Evolutionary conservation across 805 yeast genomes (phyloP).

Genomic region (Hanseniaspora guilliermondii): DNA sequence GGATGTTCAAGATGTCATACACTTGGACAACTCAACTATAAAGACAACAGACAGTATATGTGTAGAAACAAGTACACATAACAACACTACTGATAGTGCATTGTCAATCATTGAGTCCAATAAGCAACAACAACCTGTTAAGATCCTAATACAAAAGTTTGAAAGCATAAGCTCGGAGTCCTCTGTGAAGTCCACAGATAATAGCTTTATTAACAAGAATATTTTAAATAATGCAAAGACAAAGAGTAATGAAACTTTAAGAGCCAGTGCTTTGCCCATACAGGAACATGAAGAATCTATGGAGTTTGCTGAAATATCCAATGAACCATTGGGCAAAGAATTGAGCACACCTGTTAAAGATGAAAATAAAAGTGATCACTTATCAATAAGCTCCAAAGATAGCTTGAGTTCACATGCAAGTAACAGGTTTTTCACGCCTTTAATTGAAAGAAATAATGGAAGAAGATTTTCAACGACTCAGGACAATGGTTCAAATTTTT

Average conservation of each 20-base stretch:
- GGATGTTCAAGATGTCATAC: not conserved
- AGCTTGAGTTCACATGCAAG: not conserved
- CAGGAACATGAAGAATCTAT: not conserved
- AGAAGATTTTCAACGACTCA: not conserved
- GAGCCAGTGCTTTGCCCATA: not conserved
- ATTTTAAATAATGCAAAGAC: not conserved
- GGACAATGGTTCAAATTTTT: not conserved
- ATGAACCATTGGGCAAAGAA: not conserved
- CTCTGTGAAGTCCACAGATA: not conserved
- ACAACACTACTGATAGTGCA: not conserved
- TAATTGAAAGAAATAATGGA: not conserved
- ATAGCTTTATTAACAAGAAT: slow-evolving; percentile 7
- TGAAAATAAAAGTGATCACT: not conserved
- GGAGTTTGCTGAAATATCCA: not conserved
- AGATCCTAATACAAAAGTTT: slow-evolving; percentile 1
- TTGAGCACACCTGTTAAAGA: not conserved
- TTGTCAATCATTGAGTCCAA: not conserved
- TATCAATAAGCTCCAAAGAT: not conserved
- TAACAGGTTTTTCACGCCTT: not conserved
- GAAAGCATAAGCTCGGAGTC: not conserved
- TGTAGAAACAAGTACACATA: not conserved
- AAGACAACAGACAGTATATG: not conserved
- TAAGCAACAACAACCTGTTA: slow-evolving; percentile 1
- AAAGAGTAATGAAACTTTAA: not conserved
- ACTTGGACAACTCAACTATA: not conserved